Base-by-base conservation (phyloP, 495 filamentous ascomycete species). In the Hyaloscypha variabilis region DNA sequence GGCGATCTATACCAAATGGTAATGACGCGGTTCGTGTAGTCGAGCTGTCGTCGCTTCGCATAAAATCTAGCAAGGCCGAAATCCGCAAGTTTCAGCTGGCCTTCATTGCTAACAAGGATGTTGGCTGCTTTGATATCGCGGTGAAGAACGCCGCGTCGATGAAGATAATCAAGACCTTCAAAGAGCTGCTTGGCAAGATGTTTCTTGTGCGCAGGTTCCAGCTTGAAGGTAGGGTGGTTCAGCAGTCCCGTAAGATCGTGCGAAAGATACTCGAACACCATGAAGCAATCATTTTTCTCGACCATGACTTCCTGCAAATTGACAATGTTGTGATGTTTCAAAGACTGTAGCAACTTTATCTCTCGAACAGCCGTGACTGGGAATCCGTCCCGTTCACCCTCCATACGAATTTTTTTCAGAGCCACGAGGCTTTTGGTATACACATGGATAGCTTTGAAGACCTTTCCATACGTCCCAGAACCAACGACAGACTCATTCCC, bases 231-330 rank as follows among this genome's bases (percentile, higher is more conserved):
- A 4, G 96, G 96, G 73, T 99, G 96, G 70, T 98, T 98, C 65
- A 99, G 88, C 19, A 92, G 77, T 23, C 90, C 90, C 1, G 91
- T 94, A 34, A 94, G 80, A 75, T 99, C 96, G 73, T 99, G 96
- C 21, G 94, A 94, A 29, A 97, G 86, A 73, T 99, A 99, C 73
- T 99, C 96, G 67, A 99, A 99, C 10, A 99, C 96, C 96, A 99
- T 99, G 78, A 95, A 98, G 76, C 96, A 99, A 75, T 98, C 94
- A 73, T 97, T 97, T 68, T 88, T 88, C 77, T 99, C 96, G 19
- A 98, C 95, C 95, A 99, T 98, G 71, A 98, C 94, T 77, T 99
- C 96, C 63, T 88, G 84, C 26, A 94, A 77, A 55, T 90, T 88
- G 66, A 99, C 94, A 39, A 99, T 88, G 69, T 98, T 97, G 56